Percentiles rank a stretch among this genome's conserved stretches.
Conservation (phyloP, 179 eudicot genomes). For the Drosera spatulata region DNA sequence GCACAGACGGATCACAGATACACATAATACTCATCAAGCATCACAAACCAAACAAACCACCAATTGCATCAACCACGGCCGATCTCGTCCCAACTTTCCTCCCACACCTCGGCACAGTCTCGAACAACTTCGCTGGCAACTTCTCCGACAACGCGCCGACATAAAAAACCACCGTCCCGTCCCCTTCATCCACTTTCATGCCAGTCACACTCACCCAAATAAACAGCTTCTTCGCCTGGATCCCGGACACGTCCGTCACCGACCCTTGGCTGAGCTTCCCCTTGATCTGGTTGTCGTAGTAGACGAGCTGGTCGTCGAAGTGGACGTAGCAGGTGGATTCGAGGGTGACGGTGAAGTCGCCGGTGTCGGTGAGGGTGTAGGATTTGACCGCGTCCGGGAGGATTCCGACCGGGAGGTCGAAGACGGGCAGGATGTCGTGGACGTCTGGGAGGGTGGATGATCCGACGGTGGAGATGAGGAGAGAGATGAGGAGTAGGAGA, state of each 20-base stretch:
- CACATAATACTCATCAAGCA: too few species aligned
- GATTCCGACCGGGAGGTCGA: slow-evolving; percentile 45
- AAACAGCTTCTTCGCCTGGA: slow-evolving; percentile 49
- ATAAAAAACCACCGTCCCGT: slow-evolving; percentile 35
- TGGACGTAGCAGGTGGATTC: slow-evolving; percentile 33
- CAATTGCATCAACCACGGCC: too few species aligned
- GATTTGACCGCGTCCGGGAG: slow-evolving; percentile 33
- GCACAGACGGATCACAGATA: too few species aligned
- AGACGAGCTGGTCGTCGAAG: slow-evolving; percentile 51
- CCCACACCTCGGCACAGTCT: slow-evolving; percentile 31
- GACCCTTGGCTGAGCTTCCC: slow-evolving; percentile 40
- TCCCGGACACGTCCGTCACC: slow-evolving; percentile 41
- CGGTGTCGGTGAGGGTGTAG: slow-evolving; percentile 26
- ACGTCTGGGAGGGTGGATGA: slow-evolving; percentile 19
- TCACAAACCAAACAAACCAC: too few species aligned
- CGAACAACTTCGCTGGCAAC: slow-evolving; percentile 35
- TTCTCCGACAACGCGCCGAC: slow-evolving; percentile 43
- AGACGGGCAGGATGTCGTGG: slow-evolving; percentile 44
- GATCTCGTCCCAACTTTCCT: slow-evolving; percentile 5
- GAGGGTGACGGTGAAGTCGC: slow-evolving; percentile 26
- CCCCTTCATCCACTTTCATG: slow-evolving; percentile 23
- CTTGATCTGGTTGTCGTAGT: slow-evolving; percentile 24
- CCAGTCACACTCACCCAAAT: slow-evolving; percentile 48
- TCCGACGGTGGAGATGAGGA: slow-evolving; percentile 3
- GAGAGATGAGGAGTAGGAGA: slow-evolving; percentile 3